These are phyloP conservation scores for Euphorbia schlechtendalii DNA, from an alignment of 441 rosid genomes.

Conservation along the genomic window DNA sequence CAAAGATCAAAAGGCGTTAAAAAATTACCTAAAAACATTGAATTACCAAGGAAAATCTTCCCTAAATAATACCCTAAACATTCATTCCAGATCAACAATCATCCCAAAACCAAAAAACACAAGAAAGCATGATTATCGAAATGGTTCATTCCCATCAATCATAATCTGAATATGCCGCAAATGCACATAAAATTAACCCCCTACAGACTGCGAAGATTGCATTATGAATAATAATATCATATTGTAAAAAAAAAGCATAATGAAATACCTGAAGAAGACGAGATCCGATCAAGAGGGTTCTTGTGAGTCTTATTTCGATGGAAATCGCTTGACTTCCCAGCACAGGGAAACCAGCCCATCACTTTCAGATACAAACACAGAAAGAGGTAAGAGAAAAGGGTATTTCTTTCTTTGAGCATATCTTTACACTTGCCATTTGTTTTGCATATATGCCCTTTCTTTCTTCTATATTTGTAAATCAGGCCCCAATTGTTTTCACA, in stretches of 20 bases:
- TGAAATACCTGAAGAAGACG: constrained; percentile 40
- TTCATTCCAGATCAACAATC: constrained; percentile 24
- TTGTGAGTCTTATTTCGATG: constrained; percentile 28
- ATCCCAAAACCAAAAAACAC: constrained; percentile 15
- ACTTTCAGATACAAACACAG: not conserved
- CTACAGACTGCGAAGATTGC: not conserved
- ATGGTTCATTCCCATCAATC: not conserved
- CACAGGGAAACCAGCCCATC: constrained; percentile 57
- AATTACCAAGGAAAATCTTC: not conserved
- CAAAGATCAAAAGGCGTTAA: not conserved
- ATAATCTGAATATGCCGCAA: not conserved
- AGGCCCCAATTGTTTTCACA: not conserved
- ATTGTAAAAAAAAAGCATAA: not conserved
- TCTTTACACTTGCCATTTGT: not conserved
- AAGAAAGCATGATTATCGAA: constrained; percentile 8
- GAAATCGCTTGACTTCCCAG: constrained; percentile 39
- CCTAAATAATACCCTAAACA: constrained; percentile 8
- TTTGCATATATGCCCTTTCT: constrained; percentile 13
- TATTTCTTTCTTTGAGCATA: not conserved
- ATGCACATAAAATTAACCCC: not conserved
- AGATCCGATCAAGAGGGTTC: constrained; percentile 43
- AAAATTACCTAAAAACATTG: not conserved
- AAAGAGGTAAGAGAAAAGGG: constrained; percentile 10
- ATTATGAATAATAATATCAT: constrained; percentile 1
- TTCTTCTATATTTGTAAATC: not conserved